Percentiles rank a stretch among this genome's conserved stretches.
Conservation (phyloP, 108 stramenopile species). For the Pseudonitzschia multistriata region DNA sequence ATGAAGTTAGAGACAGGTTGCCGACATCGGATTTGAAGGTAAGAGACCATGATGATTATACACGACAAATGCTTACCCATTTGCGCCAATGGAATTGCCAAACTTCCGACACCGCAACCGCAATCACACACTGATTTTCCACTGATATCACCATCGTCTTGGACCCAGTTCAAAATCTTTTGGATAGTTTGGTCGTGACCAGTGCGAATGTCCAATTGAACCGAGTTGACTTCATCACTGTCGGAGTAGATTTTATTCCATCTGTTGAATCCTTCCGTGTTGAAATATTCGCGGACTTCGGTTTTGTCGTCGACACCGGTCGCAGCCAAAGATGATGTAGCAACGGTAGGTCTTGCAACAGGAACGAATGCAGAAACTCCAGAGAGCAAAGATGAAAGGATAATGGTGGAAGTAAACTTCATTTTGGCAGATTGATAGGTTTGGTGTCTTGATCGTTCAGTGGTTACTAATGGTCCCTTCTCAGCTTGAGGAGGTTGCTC, state of each 20-base stretch:
- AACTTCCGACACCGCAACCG: slow-evolving; percentile 90
- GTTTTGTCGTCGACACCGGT: slow-evolving; percentile 84
- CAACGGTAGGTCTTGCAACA: neutral
- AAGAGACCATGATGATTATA: no score
- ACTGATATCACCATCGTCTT: slow-evolving; percentile 77
- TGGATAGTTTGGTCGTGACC: slow-evolving; percentile 96
- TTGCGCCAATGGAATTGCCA: slow-evolving; percentile 93
- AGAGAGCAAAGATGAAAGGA: slow-evolving; percentile 14
- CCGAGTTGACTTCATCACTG: slow-evolving; percentile 91
- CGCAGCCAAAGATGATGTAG: neutral
- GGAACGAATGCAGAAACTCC: slow-evolving; percentile 34
- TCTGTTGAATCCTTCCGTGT: slow-evolving; percentile 96
- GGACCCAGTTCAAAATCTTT: slow-evolving; percentile 92
- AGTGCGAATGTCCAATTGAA: slow-evolving; percentile 93
- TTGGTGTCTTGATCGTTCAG: neutral
- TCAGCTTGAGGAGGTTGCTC: no score
- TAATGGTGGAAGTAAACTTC: slow-evolving; percentile 18
- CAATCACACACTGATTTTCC: slow-evolving; percentile 90
- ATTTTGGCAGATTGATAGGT: neutral
- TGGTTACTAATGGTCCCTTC: no score
- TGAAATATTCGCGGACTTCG: slow-evolving; percentile 97
- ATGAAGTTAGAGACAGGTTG: neutral
- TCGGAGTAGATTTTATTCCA: slow-evolving; percentile 98
- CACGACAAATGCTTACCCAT: slow-evolving; percentile 91
- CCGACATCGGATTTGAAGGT: no score